Base-by-base conservation (phyloP, 805 yeast genomes). In the Vanderwaltozyma polyspora region DNA sequence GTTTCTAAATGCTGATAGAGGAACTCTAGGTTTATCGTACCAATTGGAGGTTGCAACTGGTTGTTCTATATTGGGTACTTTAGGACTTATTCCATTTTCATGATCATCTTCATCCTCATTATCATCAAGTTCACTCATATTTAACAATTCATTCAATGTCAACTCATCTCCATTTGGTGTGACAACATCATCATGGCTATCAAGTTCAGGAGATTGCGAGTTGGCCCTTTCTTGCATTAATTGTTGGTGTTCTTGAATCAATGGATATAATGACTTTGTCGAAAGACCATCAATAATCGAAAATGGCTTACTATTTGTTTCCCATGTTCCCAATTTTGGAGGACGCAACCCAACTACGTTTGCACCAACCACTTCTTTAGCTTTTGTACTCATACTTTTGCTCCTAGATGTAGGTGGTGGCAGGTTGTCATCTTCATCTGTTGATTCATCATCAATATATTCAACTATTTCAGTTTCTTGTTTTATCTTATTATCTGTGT, bases 231-330 rank as follows among this genome's bases (percentile, higher is more conserved):
- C 48, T 28, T 48, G 51, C 11, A 31, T 40, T 13, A 53, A 36
- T 28, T 49, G 54, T 38, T 46, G 57, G 36, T 51, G 54, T 29
- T 50, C 59, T 31, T 51, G 59, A 22, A 54, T 46, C 28, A 68
- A 64, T 4, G 81, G 79, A 42, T 74, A 63, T 42, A 89, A 63
- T 2, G 94, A 79, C 36, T 95, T 69, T 0, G 97, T 91, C 0
- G 94, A 78, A 21, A 84, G 68, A 5, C 98, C 98, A 55, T 89
- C 97, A 50, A 89, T 89, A 38, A 89, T 85, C 16, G 95, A 93
- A 57, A 82, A 85, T 1, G 95, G 95, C 48, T 84, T 78, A 33
- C 73, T 73, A 33, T 79, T 73, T 5, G 93, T 79, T 24, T 80
- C 76, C 93, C 96, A 89, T 3, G 94, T 79, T 0, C 96, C 97